A percentile compares a stretch with the other conserved stretches of the same genome.
Evolutionary conservation across 441 rosid genomes (phyloP).

Genomic region (Sinapis alba): DNA sequence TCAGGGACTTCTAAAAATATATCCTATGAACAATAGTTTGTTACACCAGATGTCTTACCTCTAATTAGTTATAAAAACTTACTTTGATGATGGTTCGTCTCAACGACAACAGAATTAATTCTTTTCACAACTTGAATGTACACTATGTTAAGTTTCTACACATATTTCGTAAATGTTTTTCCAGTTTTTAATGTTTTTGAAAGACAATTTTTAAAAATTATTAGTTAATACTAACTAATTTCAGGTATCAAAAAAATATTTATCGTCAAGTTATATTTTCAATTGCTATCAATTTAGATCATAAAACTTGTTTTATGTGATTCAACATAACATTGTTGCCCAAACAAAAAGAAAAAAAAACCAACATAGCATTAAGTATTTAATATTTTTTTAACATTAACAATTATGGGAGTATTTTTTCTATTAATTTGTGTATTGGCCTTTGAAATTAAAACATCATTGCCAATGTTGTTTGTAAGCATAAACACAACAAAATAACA

Average conservation of each 20-base stretch:
- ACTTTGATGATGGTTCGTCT: not conserved
- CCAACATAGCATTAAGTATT: no score
- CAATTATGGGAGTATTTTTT: not conserved
- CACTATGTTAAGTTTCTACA: conserved; percentile 11
- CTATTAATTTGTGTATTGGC: not conserved
- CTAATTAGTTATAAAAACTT: not conserved
- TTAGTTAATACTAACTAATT: not conserved
- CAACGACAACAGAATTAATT: not conserved
- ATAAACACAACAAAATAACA: not conserved
- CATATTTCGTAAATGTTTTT: not conserved
- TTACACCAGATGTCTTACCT: not conserved
- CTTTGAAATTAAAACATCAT: not conserved
- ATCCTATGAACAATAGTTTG: not conserved
- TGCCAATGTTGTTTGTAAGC: not conserved
- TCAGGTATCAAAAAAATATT: not conserved
- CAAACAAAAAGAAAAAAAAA: no score
- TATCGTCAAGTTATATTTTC: not conserved
- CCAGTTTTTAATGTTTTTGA: not conserved
- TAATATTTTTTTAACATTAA: not conserved
- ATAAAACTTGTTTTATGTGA: no score
- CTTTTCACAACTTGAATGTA: not conserved
- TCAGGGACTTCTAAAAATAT: conserved; percentile 14
- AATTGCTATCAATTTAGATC: no score
- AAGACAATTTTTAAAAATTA: not conserved
- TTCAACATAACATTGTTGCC: no score